Base-by-base conservation (phyloP, 1,284 basidiomycete genomes). In the Leccinum fuscescens region DNA sequence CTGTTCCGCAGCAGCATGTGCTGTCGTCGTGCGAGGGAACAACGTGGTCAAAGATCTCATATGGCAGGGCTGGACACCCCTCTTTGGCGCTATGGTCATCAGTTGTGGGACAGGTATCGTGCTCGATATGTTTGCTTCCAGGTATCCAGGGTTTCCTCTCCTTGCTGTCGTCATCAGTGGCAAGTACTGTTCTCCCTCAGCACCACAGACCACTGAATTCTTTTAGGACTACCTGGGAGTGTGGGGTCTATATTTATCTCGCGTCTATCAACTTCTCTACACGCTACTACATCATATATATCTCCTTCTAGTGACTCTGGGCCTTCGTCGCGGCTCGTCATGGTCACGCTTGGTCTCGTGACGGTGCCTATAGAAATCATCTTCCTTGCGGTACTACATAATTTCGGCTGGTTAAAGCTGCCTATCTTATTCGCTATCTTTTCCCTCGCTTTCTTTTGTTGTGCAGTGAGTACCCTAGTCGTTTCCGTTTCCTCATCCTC, bases 181-280 rank as follows among this genome's bases (percentile, higher is more conserved):
- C 86, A 69, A 56, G 81, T 73, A 6, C 20, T 8, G 22, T 17
- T 46, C 37, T 57, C 8, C 56, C 9, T 46, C 51, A 20, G 17
- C 52, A 20, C 4, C 24, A 20, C 46, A 22, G n/a, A 20, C 14
- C 20, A 51, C 49, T 63, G 22, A 60, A 33, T 12, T 51, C 52
- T 29, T 29, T 35, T 64, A 87, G 92, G 92, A 59, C 77, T 97
- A 6, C 91, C 92, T 0, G 94, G 96, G 12, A 89, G 90, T 27
- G 90, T 95, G 3, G 95, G 95, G 7, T 89, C 94, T 8, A 94
- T 99, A 67, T 90, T 96, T 66, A 89, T 95, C 22, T 97, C 95
- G 2, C 84, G 96, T 7, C 81, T 97, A 4, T 95, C 93, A 1
- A 98, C 96, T 0, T 80, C 88, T 0, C 79, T 96, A 22, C 94